Conservation (phyloP, 768 basidiomycete genomes). For the Myochromella boudieri region DNA sequence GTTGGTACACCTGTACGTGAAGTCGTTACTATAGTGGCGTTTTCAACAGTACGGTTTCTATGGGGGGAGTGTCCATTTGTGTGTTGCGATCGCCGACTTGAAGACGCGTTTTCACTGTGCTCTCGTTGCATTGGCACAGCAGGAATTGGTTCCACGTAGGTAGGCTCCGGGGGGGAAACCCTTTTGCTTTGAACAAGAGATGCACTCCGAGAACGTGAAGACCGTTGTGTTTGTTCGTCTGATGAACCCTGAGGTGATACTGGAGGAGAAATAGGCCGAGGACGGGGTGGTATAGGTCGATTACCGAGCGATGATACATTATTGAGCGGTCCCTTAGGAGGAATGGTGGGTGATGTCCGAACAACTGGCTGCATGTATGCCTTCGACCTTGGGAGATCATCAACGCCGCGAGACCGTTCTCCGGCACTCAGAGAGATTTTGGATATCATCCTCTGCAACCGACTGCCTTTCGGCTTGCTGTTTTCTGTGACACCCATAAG, state of each 20-base stretch:
- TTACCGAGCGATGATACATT: conserved; percentile 54
- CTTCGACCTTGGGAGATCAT: conserved; percentile 14
- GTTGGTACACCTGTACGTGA: neutral
- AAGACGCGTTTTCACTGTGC: conserved; percentile 6
- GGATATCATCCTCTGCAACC: conserved; percentile 83
- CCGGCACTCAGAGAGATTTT: conserved; percentile 56
- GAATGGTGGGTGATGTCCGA: conserved; percentile 19
- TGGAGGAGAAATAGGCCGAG: conserved; percentile 46
- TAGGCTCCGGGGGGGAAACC: conserved; percentile 11
- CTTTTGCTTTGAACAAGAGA: conserved; percentile 26
- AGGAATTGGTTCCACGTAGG: neutral
- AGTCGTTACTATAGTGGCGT: neutral
- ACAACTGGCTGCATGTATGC: conserved; percentile 12
- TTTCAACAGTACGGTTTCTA: conserved; percentile 3
- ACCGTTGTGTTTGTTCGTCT: conserved; percentile 30
- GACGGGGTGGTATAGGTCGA: conserved; percentile 61
- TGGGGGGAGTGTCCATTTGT: conserved; percentile 7
- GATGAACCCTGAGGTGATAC: conserved; percentile 44
- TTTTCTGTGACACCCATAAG: conserved; percentile 33
- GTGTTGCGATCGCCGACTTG: conserved; percentile 4
- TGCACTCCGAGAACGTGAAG: conserved; percentile 24
- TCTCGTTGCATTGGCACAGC: conserved; percentile 3
- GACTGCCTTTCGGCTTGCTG: conserved; percentile 52
- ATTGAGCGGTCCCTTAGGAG: conserved; percentile 32
- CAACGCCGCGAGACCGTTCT: conserved; percentile 33